These are phyloP conservation scores for Alternaria angustiovoidea DNA, from an alignment of 2,329 filamentous ascomycete genomes.

Conservation along the genomic window DNA sequence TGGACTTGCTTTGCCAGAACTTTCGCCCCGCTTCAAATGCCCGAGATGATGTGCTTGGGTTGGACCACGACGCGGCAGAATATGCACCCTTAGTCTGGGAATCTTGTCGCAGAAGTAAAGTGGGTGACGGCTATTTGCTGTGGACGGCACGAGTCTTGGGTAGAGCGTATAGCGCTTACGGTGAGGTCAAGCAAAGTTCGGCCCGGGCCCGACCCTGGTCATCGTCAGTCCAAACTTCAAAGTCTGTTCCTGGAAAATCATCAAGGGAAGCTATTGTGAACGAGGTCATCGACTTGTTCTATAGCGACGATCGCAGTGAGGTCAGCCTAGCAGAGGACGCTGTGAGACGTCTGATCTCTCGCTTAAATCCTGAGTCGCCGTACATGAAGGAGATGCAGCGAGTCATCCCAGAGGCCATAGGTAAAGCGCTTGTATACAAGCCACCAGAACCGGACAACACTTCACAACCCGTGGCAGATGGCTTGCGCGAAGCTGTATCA, in stretches of 20 bases:
- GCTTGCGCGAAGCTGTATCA: constrained; percentile 28
- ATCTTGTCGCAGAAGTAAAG: constrained; percentile 70
- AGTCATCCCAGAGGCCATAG: constrained; percentile 41
- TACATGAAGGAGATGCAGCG: constrained; percentile 42
- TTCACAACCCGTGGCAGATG: constrained; percentile 12
- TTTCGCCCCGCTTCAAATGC: constrained; percentile 70
- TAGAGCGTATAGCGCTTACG: constrained; percentile 73
- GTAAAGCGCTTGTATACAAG: constrained; percentile 36
- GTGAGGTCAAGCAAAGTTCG: constrained; percentile 63
- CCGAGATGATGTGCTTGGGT: constrained; percentile 72
- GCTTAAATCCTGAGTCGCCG: constrained; percentile 28
- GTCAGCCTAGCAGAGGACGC: constrained; percentile 57
- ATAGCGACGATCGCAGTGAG: constrained; percentile 50
- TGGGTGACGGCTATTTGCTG: constrained; percentile 74
- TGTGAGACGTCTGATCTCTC: constrained; percentile 43
- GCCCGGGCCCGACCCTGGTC: constrained; percentile 40
- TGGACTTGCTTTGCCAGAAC: constrained; percentile 75
- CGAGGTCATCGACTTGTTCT: constrained; percentile 48
- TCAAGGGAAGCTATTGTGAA: constrained; percentile 48
- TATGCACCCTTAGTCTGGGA: constrained; percentile 77
- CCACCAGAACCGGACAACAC: constrained; percentile 22
- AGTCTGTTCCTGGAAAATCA: constrained; percentile 36
- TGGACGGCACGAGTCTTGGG: constrained; percentile 91
- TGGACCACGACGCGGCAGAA: constrained; percentile 68
- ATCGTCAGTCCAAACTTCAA: constrained; percentile 22